phyloP scores from a whole-genome alignment of 164 flowering plant genomes.

The Stephania japonica region DNA sequence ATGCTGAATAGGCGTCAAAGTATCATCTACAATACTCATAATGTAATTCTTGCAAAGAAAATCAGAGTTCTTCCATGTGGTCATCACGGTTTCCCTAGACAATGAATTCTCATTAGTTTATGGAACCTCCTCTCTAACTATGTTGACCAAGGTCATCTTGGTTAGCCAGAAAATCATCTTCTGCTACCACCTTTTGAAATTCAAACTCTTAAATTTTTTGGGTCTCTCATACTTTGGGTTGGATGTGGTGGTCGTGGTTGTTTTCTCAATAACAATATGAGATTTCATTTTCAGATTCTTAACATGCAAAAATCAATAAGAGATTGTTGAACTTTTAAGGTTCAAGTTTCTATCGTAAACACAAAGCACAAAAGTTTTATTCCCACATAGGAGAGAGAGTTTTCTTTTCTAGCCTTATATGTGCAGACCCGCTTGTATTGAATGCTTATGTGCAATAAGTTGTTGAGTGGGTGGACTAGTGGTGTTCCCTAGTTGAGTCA shows the following conservation, averaged over 20 bases:
- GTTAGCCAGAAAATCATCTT: neutral
- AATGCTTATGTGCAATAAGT: too few relatives aligned
- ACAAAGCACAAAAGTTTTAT: too few relatives aligned
- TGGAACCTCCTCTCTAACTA: neutral
- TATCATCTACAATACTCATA: neutral
- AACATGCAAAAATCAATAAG: too few relatives aligned
- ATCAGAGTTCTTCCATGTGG: neutral
- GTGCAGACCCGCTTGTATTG: too few relatives aligned
- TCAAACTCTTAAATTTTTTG: neutral
- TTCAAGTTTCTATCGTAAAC: too few relatives aligned
- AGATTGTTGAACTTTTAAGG: too few relatives aligned
- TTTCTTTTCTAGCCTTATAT: too few relatives aligned
- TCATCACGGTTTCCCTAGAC: neutral
- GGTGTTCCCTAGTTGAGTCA: too few relatives aligned
- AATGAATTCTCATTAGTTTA: neutral
- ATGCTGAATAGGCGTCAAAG: neutral
- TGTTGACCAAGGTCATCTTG: neutral
- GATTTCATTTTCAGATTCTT: too few relatives aligned
- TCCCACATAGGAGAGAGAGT: too few relatives aligned
- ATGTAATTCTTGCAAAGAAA: neutral
- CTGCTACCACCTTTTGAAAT: neutral
- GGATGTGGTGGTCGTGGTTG: neutral
- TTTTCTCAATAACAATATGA: too few relatives aligned
- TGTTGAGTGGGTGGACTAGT: too few relatives aligned
- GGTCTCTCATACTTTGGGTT: neutral